These are phyloP conservation scores for Talaromyces proteolyticus DNA, from an alignment of 495 filamentous ascomycete genomes.

Conservation along the genomic window DNA sequence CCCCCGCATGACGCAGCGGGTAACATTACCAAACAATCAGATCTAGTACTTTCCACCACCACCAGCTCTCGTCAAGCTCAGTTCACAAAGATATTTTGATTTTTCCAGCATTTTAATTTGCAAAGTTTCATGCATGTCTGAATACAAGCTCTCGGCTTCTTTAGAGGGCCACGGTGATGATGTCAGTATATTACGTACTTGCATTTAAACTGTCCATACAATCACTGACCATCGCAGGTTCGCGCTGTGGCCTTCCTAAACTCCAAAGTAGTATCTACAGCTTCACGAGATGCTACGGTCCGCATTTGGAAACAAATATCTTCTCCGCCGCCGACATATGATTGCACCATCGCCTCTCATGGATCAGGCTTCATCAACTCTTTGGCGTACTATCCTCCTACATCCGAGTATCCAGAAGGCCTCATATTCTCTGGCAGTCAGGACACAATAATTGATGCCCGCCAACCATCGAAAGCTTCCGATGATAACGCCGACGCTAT, in stretches of 20 bases:
- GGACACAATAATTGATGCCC: conserved; percentile 89
- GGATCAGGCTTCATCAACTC: conserved; percentile 80
- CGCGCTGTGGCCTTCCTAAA: conserved; percentile 78
- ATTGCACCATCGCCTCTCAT: conserved; percentile 68
- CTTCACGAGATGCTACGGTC: conserved; percentile 87
- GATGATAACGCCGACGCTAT: conserved; percentile 77
- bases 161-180: conserved; percentile 77
- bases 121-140: conserved; percentile 42
- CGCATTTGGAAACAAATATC: conserved; percentile 73
- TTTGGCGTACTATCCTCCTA: conserved; percentile 69
- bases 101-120: no score
- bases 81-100: no score
- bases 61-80: not conserved
- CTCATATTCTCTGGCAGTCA: conserved; percentile 81
- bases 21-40: no score
- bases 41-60: not conserved
- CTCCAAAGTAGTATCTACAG: conserved; percentile 68
- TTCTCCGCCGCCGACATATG: conserved; percentile 62
- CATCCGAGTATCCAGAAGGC: conserved; percentile 66
- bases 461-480: conserved; percentile 56
- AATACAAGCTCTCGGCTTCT: conserved; percentile 79
- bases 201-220: conserved; percentile 11
- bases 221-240: conserved; percentile 52
- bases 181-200: conserved; percentile 48
- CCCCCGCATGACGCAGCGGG: conserved; percentile 6